Evolutionary conservation across 495 filamentous ascomycete genomes (phyloP), one percentile per base, ranked within the genome.

Genomic region (Podospora conica): DNA sequence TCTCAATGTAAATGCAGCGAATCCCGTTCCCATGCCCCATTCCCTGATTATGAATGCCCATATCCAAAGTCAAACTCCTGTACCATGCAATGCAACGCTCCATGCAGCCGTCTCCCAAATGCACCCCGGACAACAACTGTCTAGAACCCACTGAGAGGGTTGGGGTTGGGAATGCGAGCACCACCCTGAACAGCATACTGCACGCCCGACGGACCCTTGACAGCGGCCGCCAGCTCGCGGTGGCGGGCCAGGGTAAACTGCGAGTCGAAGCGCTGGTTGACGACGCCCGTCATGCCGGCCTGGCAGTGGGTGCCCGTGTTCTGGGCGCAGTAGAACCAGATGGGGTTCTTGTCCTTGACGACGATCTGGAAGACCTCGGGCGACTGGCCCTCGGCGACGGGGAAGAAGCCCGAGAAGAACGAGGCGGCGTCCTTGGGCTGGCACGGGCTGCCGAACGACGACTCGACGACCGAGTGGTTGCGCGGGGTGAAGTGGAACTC

Each of bases 391-490:
- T 65, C 66, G n/a, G 68, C 48, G 54, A 80, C 65, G 62, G 69
- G 63, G 40, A 71, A 71, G 70, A 74, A 74, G 33, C 70, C 71
- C 10, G 63, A 63, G 61, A 63, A 68, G 66, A 72, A 74, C 24
- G 69, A 64, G 56, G 27, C 28, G 21, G 57, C 60, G 64, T 63
- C 59, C 22, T 65, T 33, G 23, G 85, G 84, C 23, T 78, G 68
- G 74, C 86, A 88, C 3, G 86, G 85, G 1, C 77, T 74, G 28
- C 63, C 63, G 68, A 84, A 89, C 28, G 81, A 77, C 9, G 83
- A 77, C 60, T 86, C 79, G 12, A 81, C 81, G 56, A 88, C 82
- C 20, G 82, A 83, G 73, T 88, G 86, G 67, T 85, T 87, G 31
- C 74, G 74, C 1, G 84, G 82, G 65, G 79, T 82, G 76, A 85